Evolutionary conservation across 2,329 filamentous ascomycete species (phyloP).

Genomic region (Neonectria ditissima): DNA sequence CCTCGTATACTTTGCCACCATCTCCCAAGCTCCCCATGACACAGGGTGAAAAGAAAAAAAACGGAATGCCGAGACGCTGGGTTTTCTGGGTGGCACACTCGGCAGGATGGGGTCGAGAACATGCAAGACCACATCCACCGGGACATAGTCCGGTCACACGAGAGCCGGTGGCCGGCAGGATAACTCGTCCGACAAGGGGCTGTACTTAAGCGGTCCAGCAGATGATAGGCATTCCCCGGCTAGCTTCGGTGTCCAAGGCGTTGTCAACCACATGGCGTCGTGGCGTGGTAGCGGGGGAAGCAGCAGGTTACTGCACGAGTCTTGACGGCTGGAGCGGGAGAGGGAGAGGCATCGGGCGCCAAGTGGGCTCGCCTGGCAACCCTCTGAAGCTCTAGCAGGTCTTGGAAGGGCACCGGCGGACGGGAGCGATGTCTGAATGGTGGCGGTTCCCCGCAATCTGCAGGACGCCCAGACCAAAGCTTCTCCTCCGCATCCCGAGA

Average conservation of each 20-base stretch:
- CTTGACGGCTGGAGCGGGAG: constrained; percentile 8
- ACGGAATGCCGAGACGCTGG: constrained; percentile 18
- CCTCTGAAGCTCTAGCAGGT: constrained; percentile 1
- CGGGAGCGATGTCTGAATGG: constrained; percentile 27
- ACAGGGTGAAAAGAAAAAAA: too few species aligned
- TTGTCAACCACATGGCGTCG: constrained; percentile 24
- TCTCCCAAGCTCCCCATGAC: constrained; percentile 1
- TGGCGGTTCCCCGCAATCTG: constrained; percentile 40
- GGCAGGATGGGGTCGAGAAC: constrained; percentile 17
- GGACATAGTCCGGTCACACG: constrained; percentile 35
- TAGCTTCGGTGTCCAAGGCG: constrained; percentile 30
- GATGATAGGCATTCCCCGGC: constrained; percentile 32
- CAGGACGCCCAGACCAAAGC: constrained; percentile 29
- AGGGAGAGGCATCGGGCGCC: background rate
- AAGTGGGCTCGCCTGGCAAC: constrained; percentile 4
- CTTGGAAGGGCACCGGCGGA: constrained; percentile 11
- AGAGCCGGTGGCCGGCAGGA: constrained; percentile 34
- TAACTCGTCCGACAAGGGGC: constrained; percentile 25
- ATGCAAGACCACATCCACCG: constrained; percentile 29
- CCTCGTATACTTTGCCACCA: constrained; percentile 15
- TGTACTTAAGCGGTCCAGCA: constrained; percentile 28
- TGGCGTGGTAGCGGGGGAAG: constrained; percentile 26
- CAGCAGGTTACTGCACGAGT: background rate
- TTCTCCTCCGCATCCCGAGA: constrained; percentile 37
- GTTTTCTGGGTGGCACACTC: constrained; percentile 18